Evolutionary conservation across 371 early-diverging fungal genomes (phyloP), one percentile per base, ranked within the genome.

Genomic region (Mortierella sp.): DNA sequence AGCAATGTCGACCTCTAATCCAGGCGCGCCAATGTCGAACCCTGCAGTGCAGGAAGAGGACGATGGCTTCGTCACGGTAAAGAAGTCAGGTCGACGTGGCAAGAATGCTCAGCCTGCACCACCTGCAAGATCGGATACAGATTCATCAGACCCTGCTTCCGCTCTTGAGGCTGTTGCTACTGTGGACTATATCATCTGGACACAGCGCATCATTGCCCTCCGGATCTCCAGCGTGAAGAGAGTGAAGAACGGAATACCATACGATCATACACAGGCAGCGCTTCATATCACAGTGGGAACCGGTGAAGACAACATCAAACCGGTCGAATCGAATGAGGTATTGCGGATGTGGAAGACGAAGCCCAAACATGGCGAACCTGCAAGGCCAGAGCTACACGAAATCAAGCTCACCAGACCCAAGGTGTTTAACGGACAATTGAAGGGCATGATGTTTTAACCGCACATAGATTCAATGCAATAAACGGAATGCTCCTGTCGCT

Each of bases 291-390:
- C 77, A 14, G 63, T 65, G 2, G 77, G 55, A 0, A 65, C 65
- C 4, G 69, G 14, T 25, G 57, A 58, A 7, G 70, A 64, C 37
- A 57, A 53, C 16, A 60, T 76, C 51, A 69, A 65, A 59, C 70
- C 77, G 2, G 50, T 47, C 43, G 77, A 76, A 47, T 76, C 77
- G 55, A 76, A 76, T 39, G 66, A 57, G 21, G 22, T 76, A 8
- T 34, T 76, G 62, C 34, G 54, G 34, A 40, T 53, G 37, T 65
- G 69, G 77, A 55, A 25, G 17, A 0, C n/a, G n/a, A 39, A 21
- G 49, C 21, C 10, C 12, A 72, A 55, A 24, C 58, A 24, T 3
- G 50, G 34, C n/a, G 24, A 46, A 3, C 3, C 43, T 0, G n/a
- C 29, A 9, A 52, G 19, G 21, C 39, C 52, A n/a, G 49, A 67